phyloP scores from a whole-genome alignment of 192 early-diverging fungal species.

The Dimargaris cristalligena region DNA sequence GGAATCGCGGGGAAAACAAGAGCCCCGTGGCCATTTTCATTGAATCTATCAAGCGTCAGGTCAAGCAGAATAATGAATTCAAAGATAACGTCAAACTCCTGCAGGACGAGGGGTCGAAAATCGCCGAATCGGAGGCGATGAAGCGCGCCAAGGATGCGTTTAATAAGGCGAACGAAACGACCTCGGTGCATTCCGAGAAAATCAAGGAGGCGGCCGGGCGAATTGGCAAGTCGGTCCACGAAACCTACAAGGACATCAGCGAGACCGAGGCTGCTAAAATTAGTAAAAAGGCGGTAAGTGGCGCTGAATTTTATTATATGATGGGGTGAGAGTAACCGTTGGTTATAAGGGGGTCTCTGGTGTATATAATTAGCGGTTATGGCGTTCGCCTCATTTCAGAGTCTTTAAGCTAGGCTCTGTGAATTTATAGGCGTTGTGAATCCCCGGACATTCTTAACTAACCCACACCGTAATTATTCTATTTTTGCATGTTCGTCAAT shows the following conservation, averaged over 20 bases:
- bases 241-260: constrained; percentile 44
- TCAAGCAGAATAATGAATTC: constrained; percentile 87
- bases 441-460: too few relatives aligned
- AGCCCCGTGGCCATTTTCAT: constrained; percentile 63
- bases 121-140: constrained; percentile 73
- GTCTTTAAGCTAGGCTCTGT: too few relatives aligned
- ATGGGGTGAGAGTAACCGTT: neutral
- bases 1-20: too few relatives aligned
- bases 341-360: neutral
- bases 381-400: too few relatives aligned
- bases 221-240: constrained; percentile 42
- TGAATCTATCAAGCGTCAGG: constrained; percentile 81
- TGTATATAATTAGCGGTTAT: too few relatives aligned
- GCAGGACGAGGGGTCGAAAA: constrained; percentile 59
- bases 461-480: too few relatives aligned
- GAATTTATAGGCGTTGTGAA: too few relatives aligned
- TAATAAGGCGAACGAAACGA: constrained; percentile 29
- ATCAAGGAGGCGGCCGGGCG: constrained; percentile 55
- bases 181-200: constrained; percentile 32
- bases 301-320: too few relatives aligned
- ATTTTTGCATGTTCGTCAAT: too few relatives aligned
- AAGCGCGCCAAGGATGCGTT: constrained; percentile 66
- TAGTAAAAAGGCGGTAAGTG: constrained; percentile 46
- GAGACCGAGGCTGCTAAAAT: constrained; percentile 67
- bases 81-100: constrained; percentile 83